Evolutionary conservation across 805 yeast genomes (phyloP).

Genomic region (Ogataea corticis): DNA sequence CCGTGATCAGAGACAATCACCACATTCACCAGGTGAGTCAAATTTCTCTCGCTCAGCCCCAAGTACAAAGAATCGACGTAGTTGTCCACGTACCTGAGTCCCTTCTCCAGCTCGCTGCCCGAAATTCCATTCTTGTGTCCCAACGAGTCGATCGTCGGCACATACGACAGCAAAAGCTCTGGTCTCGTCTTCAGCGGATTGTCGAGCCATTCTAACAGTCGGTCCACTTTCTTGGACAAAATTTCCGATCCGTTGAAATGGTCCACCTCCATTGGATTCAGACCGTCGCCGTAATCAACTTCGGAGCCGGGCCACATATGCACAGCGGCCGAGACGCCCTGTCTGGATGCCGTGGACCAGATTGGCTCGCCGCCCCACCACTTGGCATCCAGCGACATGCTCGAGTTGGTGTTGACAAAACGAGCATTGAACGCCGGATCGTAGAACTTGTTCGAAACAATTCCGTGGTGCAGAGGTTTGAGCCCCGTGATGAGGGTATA

Average conservation of each 20-base stretch:
- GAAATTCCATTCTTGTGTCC: slow-evolving; percentile 74
- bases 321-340: slow-evolving; percentile 67
- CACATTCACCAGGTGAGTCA: slow-evolving; percentile 67
- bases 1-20: slow-evolving; percentile 89
- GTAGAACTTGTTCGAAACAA: slow-evolving; percentile 77
- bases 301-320: slow-evolving; percentile 98
- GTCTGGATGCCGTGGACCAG: slow-evolving; percentile 73
- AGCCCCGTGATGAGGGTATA: slow-evolving; percentile 90
- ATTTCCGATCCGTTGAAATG: slow-evolving; percentile 64
- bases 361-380: slow-evolving; percentile 94
- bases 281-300: slow-evolving; percentile 50
- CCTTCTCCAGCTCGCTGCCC: slow-evolving; percentile 56
- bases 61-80: slow-evolving; percentile 52
- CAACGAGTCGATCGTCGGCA: slow-evolving; percentile 76
- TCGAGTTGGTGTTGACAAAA: slow-evolving; percentile 64
- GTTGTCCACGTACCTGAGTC: slow-evolving; percentile 63
- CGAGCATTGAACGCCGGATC: slow-evolving; percentile 57
- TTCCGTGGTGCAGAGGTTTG: slow-evolving; percentile 82
- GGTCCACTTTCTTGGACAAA: slow-evolving; percentile 53
- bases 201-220: slow-evolving; percentile 71
- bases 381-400: slow-evolving; percentile 49
- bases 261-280: slow-evolving; percentile 56
- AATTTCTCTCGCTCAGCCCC: slow-evolving; percentile 54
- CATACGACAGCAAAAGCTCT: slow-evolving; percentile 72
- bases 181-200: slow-evolving; percentile 57